Base-by-base conservation (phyloP, 2,329 filamentous ascomycete genomes). In the Chrysoporthe cubensis region DNA sequence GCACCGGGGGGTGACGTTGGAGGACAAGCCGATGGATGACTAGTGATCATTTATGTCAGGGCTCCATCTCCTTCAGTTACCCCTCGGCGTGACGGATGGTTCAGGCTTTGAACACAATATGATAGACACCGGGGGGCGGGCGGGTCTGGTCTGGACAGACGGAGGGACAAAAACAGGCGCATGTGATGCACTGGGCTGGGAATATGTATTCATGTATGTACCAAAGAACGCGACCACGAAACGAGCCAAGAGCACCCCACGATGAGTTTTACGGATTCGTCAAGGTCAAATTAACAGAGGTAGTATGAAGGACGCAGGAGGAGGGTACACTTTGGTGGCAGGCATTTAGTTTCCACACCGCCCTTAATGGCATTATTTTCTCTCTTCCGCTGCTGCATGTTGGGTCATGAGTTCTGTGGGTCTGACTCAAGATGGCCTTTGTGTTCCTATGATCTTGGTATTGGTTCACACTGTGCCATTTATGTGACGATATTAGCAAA, bases 1-100 rank as follows among this genome's bases (percentile, higher is more conserved):
- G 59, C 70, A 75, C 69, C 77, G 80, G 69, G 87, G 89, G 7
- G 90, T 93, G 54, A 90, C 88, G 72, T 81, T 94, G 74, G 88
- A 88, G 74, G 91, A 94, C 77, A 89, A 87, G 78, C 89, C 91
- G n/a, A 92, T 93, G 89, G 90, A 93, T 79, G 90, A 92, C 78
- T 92, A 79, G 76, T 69, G 68, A 66, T 46, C 32, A 9, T 42
- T 26, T 43, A 26, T 48, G 6, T 18, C 56, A 37, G 40, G 58
- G 54, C 43, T 37, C 26, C 18, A 21, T 50, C 14, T 42, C 32
- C 63, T 40, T 11, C 44, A 40, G 13, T 48, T 37, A 43, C 4
- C 57, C 21, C 57, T 21, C n/a, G 37, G n/a, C 57, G 13, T 21
- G 18, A 26, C 26, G 26, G 26, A 26, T 26, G 26, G 26, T 11